These are phyloP conservation scores for Aurantiochytrium sp. DNA, from an alignment of 108 stramenopile genomes.

Conservation along the genomic window DNA sequence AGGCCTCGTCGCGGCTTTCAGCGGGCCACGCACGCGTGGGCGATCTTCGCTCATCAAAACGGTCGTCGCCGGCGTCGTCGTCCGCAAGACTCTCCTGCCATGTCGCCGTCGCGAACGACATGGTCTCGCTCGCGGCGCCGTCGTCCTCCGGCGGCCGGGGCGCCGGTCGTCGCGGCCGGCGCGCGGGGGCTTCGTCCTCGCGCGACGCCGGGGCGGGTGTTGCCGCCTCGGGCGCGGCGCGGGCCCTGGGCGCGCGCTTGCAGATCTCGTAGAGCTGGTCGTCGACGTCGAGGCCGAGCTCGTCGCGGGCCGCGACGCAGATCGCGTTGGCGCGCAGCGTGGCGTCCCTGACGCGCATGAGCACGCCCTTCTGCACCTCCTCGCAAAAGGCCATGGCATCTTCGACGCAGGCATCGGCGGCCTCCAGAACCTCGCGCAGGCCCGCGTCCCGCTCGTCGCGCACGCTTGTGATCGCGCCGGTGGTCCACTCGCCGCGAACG, in stretches of 20 bases:
- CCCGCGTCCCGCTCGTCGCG: neutral
- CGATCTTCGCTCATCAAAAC: neutral
- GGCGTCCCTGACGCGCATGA: neutral
- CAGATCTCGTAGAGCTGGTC: neutral
- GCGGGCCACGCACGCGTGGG: too few species aligned
- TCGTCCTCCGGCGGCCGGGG: neutral
- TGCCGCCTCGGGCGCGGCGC: neutral
- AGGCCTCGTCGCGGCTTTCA: too few species aligned
- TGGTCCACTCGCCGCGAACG: neutral
- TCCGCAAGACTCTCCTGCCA: slow-evolving; percentile 6
- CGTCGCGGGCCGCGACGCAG: neutral
- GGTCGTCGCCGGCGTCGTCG: neutral
- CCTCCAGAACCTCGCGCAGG: neutral
- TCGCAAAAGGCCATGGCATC: neutral
- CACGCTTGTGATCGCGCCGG: neutral
- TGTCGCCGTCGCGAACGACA: neutral
- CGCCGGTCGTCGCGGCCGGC: neutral
- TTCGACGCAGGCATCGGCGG: neutral
- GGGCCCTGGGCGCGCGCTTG: neutral
- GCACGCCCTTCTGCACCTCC: neutral
- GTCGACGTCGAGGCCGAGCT: neutral
- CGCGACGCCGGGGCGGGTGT: neutral
- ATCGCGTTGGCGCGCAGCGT: neutral
- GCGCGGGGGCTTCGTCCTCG: neutral
- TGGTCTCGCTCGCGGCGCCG: neutral